Evolutionary conservation across 805 yeast genomes (phyloP), one percentile per base, ranked within the genome.

Genomic region (Saturnispora zaruensis): DNA sequence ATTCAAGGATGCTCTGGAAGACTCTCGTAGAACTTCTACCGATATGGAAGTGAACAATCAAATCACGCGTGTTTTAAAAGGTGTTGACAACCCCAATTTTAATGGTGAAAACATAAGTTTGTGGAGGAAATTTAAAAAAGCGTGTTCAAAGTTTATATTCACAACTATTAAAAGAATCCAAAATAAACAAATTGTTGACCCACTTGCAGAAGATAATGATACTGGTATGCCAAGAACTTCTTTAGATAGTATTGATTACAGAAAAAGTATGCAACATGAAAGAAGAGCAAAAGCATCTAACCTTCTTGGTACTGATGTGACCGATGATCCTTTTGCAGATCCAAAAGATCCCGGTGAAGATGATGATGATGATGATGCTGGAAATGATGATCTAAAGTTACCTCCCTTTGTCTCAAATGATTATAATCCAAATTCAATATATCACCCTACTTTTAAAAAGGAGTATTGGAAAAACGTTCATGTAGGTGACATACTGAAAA

Each of bases 41-140:
- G 95, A 86, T 66, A 66, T 82, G 62, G 88, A 85, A 64, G 79
- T 86, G 34, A 86, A 86, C 63, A 86, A 86, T 63, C 85, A 84
- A 46, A 68, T 72, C 32, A 83, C 89, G 0, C 88, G 84, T 62
- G 78, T 83, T 42, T 69, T 85, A 40, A 61, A 64, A 46, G 78
- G 83, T 46, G 59, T 78, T 41, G 66, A 66, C 30, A 86, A 86
- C 63, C 68, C 71, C 18, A 85, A 86, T 59, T 79, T 79, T 20
- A 72, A 76, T 34, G 82, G 77, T 54, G 89, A 82, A 57, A 75
- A 74, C 53, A 73, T 86, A 18, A 76, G 85, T 4, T 51, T 70
- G 4, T 85, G 91, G 91, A 76, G 91, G 68, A 69, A 68, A 52
- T 76, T 82, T 63, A 85, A 85, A 58, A 85, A 85, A 61, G 50